These are phyloP conservation scores for Magnaporthiopsis rhizophila DNA, from an alignment of 2,329 filamentous ascomycete genomes.

Conservation along the genomic window DNA sequence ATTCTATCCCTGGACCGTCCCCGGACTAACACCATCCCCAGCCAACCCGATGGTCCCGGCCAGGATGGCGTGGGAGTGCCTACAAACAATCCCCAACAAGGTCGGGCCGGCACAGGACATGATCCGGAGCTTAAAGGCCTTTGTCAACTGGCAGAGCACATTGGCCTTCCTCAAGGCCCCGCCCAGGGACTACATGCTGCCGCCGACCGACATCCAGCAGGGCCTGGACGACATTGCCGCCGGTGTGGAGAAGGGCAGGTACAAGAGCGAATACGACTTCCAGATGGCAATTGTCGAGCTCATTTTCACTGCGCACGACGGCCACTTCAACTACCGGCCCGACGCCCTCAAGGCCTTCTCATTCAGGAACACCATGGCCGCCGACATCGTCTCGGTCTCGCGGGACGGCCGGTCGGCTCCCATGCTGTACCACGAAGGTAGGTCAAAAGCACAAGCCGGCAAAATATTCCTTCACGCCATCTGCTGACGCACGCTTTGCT, in stretches of 20 bases:
- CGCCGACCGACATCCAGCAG: constrained; percentile 28
- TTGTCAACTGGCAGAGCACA: constrained; percentile 33
- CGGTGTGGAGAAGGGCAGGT: constrained; percentile 24
- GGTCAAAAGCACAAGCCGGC: not conserved
- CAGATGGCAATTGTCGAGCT: constrained; percentile 29
- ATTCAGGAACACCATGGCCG: constrained; percentile 2
- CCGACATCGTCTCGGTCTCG: constrained; percentile 30
- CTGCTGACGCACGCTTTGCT: not conserved
- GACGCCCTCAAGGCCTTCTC: constrained; percentile 24
- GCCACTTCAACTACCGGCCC: constrained; percentile 32
- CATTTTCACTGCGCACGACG: constrained; percentile 31
- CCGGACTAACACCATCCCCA: not conserved
- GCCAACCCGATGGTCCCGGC: constrained; percentile 26
- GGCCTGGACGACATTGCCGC: constrained; percentile 24
- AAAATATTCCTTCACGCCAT: not conserved
- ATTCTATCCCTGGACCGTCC: not conserved
- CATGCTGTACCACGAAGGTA: constrained; percentile 29
- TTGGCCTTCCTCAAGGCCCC: constrained; percentile 29
- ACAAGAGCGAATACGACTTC: constrained; percentile 31
- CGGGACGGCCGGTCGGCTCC: constrained; percentile 22
- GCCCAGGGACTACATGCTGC: constrained; percentile 26
- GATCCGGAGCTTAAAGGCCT: constrained; percentile 30
- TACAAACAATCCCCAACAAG: constrained; percentile 16
- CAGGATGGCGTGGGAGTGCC: constrained; percentile 29
- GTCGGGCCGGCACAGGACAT: constrained; percentile 25